Conservation (phyloP, 306 rosid species). For the Glycyrrhiza uralensis region DNA sequence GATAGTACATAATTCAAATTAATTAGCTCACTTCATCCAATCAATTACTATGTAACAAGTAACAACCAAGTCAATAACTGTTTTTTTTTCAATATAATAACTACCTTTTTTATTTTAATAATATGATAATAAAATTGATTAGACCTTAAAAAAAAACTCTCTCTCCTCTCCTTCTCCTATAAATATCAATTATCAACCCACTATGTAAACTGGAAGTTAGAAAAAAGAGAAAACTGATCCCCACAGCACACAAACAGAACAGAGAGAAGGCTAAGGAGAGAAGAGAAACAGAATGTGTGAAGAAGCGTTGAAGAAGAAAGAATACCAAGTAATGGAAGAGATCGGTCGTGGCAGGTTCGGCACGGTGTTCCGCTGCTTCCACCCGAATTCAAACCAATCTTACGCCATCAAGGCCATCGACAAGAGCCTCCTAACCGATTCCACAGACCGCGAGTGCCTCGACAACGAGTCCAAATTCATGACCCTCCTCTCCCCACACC, state of each 20-base stretch:
- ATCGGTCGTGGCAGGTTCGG: conserved; percentile 80
- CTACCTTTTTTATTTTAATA: too few relatives aligned
- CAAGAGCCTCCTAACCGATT: conserved; percentile 50
- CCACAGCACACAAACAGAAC: background rate
- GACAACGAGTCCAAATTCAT: conserved; percentile 69
- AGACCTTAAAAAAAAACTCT: background rate
- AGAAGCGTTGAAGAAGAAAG: conserved; percentile 25
- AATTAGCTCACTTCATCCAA: too few relatives aligned
- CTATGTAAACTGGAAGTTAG: too few relatives aligned
- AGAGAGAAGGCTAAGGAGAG: too few relatives aligned
- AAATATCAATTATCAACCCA: too few relatives aligned
- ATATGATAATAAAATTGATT: too few relatives aligned
- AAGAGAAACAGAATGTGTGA: conserved; percentile 40
- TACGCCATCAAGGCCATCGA: conserved; percentile 66
- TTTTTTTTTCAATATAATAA: too few relatives aligned
- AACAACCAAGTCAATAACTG: too few relatives aligned
- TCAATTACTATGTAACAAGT: too few relatives aligned
- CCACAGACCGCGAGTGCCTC: conserved; percentile 60
- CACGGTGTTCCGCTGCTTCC: conserved; percentile 54
- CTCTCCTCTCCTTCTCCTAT: too few relatives aligned
- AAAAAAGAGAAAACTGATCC: background rate
- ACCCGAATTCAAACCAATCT: conserved; percentile 28
- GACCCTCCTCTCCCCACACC: conserved; percentile 61
- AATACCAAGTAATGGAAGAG: conserved; percentile 61
- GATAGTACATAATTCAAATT: too few relatives aligned